Conservation (phyloP, 2,329 filamentous ascomycete genomes). For the Trichophyton schoenleinii region DNA sequence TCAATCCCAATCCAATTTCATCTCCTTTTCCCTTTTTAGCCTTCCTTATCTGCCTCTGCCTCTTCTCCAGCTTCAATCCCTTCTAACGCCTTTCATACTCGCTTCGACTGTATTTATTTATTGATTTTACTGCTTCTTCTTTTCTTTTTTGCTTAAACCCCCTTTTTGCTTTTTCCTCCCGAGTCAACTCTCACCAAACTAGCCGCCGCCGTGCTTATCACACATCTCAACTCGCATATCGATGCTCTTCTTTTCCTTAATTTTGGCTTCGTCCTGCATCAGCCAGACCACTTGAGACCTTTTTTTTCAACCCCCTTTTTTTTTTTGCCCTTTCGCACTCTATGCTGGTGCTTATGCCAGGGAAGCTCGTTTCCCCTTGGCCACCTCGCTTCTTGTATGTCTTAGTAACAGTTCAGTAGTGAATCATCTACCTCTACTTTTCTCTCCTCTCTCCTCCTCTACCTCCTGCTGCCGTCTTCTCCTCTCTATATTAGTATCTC, state of each 20-base stretch:
- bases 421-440: neutral
- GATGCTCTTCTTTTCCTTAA: neutral
- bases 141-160: neutral
- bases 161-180: neutral
- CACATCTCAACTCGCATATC: neutral
- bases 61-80: too few relatives aligned
- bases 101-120: constrained; percentile 7
- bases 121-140: neutral
- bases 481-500: neutral
- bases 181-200: neutral
- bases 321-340: neutral
- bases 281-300: neutral
- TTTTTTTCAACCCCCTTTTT: neutral
- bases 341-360: neutral
- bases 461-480: neutral
- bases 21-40: neutral
- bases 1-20: neutral
- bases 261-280: neutral
- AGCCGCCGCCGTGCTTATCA: neutral
- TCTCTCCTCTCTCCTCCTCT: neutral
- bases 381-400: neutral
- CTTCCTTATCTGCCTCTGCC: neutral
- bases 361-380: neutral
- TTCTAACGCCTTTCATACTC: neutral
- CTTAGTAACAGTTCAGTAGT: neutral